Conservation (phyloP, 192 early-diverging fungal genomes). For the Coemansia sp. region DNA sequence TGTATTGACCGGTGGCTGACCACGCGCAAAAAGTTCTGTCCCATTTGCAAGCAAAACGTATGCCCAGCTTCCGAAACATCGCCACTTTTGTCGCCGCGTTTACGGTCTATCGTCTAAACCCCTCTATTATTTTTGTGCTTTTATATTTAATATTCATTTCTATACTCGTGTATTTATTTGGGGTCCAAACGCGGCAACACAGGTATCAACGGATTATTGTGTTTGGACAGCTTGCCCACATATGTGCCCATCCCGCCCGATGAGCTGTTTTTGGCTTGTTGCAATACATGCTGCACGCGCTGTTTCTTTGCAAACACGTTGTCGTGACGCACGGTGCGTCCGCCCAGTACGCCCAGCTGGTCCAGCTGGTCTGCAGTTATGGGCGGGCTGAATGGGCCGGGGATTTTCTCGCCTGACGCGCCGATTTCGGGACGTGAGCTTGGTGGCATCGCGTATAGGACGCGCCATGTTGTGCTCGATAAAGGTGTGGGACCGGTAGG, state of each 20-base stretch:
- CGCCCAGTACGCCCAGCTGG: too few species aligned
- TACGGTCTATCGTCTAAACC: conserved; percentile 39
- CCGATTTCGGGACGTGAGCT: conserved; percentile 41
- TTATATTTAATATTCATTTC: not conserved
- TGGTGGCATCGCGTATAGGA: conserved; percentile 32
- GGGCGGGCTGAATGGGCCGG: conserved; percentile 48
- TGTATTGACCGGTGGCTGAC: conserved; percentile 96
- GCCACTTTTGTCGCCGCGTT: conserved; percentile 43
- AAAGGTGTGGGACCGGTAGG: conserved; percentile 21
- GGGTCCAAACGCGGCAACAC: conserved; percentile 43
- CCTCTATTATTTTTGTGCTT: not conserved
- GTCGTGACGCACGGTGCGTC: conserved; percentile 18
- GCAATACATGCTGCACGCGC: conserved; percentile 44
- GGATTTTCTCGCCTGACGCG: conserved; percentile 39
- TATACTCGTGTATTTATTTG: not conserved
- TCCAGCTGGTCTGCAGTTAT: conserved; percentile 3
- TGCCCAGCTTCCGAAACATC: conserved; percentile 38
- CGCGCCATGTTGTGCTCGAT: conserved; percentile 33
- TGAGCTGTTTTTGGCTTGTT: conserved; percentile 44
- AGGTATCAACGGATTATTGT: conserved; percentile 50
- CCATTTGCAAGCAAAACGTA: conserved; percentile 75
- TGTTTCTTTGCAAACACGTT: conserved; percentile 34
- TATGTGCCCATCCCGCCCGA: conserved; percentile 43
- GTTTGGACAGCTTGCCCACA: conserved; percentile 44
- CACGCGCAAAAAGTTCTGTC: conserved; percentile 73